Percentiles rank a stretch among this genome's conserved stretches.
These are phyloP conservation scores for Phytophthora sp. DNA, from an alignment of 352 stramenopile species.

Conservation along the genomic window DNA sequence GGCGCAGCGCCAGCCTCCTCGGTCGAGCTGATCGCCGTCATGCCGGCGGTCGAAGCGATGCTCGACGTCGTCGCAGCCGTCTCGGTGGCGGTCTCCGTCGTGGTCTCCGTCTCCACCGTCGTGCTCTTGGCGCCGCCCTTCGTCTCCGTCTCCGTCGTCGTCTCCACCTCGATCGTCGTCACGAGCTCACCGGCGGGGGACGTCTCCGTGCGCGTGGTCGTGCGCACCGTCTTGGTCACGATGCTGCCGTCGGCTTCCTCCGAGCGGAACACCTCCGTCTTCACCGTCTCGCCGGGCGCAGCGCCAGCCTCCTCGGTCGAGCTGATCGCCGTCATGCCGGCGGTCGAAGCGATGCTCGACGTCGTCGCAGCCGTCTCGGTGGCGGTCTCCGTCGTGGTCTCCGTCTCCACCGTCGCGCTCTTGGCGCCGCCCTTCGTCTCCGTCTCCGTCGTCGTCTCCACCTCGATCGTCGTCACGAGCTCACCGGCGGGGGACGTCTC, in stretches of 20 bases:
- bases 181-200: neutral
- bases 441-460: constrained; percentile 12
- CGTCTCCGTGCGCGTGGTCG: neutral
- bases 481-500: constrained; percentile 2
- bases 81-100: constrained; percentile 2
- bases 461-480: constrained; percentile 16
- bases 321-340: constrained; percentile 8
- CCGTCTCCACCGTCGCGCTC: constrained; percentile 11
- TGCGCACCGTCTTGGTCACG: neutral
- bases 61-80: constrained; percentile 5
- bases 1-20: constrained; percentile 7
- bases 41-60: neutral
- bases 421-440: constrained; percentile 5
- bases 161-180: neutral
- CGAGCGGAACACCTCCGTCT: constrained; percentile 12
- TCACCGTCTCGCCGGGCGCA: constrained; percentile 12
- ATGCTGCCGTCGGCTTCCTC: constrained; percentile 5
- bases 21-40: constrained; percentile 6
- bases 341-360: neutral
- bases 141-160: neutral
- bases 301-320: constrained; percentile 7
- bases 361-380: constrained; percentile 14
- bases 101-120: constrained; percentile 5
- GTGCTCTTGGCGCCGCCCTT: too few relatives aligned
- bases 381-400: constrained; percentile 15